Evolutionary conservation across 768 basidiomycete genomes (phyloP), one percentile per base, ranked within the genome.

Genomic region (Candolleomyces efflorescens): DNA sequence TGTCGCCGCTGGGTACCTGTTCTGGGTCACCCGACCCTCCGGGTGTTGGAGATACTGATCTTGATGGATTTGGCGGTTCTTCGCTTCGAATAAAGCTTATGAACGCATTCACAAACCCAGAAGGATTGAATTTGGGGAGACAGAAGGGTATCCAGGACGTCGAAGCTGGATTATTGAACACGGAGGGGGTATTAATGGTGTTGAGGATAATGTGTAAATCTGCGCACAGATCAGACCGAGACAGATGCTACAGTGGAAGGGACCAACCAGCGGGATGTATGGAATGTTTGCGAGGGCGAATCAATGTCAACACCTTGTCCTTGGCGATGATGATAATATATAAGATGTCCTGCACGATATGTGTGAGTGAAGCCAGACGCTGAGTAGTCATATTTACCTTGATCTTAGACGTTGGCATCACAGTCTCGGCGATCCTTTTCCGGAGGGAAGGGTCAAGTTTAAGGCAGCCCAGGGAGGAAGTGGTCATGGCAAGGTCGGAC

Each of bases 111-210:
- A 96, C 86, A 70, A 98, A 98, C 1, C 89, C 89, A 4, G 85
- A 74, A 0, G 92, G 78, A 66, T 98, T 93, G 77, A 92, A 98
- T 69, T 94, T 94, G 0, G 97, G 96, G 3, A 99, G 81, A 69
- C 97, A 98, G 48, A 99, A 82, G 2, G 97, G 97, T 7, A 98
- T 82, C 93, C 94, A 99, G 5, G 89, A 89, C 13, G 94, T 90
- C 6, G 93, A 78, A 5, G 87, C 88, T 9, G 87, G 85, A 2
- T 87, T 89, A 67, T 86, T 89, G 59, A 79, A 76, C 62, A 90
- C 84, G 1, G 92, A 89, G 0, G 92, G 90, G 0, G 91, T 82
- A 56, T 90, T 83, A 7, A 98, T 82, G 2, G 94, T 96, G 67
- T 96, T 98, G 54, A 98, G 78, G 27, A 98, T 81, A 50, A 97